These are phyloP conservation scores for Daldinia childiae DNA, from an alignment of 495 filamentous ascomycete species.

Conservation along the genomic window DNA sequence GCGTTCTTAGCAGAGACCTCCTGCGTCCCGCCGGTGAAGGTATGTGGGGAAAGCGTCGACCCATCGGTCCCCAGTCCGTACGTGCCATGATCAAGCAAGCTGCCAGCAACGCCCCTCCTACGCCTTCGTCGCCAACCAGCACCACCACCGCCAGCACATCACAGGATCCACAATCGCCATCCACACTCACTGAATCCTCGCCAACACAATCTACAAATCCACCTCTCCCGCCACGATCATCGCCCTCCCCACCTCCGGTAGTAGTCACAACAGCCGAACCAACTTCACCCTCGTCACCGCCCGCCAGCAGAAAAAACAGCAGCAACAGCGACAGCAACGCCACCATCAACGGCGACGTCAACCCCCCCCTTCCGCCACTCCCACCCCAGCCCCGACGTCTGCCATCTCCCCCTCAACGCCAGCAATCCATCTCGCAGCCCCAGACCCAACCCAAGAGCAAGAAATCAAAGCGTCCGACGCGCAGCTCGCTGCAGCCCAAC, in stretches of 20 bases:
- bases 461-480: slow-evolving; percentile 11
- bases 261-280: neutral
- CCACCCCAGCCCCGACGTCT: neutral
- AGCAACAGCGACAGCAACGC: slow-evolving; percentile 6
- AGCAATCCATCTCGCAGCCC: neutral
- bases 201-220: slow-evolving; percentile 3
- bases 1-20: slow-evolving; percentile 46
- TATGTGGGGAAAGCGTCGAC: slow-evolving; percentile 47
- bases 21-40: slow-evolving; percentile 44
- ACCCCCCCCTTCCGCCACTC: neutral
- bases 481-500: slow-evolving; percentile 62
- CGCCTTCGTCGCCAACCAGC: slow-evolving; percentile 4
- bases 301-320: slow-evolving; percentile 20
- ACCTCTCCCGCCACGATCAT: slow-evolving; percentile 19
- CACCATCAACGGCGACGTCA: slow-evolving; percentile 7
- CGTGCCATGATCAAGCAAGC: slow-evolving; percentile 49
- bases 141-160: slow-evolving; percentile 5
- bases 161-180: slow-evolving; percentile 1
- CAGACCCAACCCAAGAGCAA: slow-evolving; percentile 1
- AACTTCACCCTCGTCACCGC: neutral
- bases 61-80: slow-evolving; percentile 44
- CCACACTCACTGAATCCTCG: neutral
- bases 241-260: neutral
- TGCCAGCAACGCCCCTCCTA: slow-evolving; percentile 16
- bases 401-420: neutral